These are phyloP conservation scores for Pilasporangium apinafurcum DNA, from an alignment of 352 stramenopile species.

Conservation along the genomic window DNA sequence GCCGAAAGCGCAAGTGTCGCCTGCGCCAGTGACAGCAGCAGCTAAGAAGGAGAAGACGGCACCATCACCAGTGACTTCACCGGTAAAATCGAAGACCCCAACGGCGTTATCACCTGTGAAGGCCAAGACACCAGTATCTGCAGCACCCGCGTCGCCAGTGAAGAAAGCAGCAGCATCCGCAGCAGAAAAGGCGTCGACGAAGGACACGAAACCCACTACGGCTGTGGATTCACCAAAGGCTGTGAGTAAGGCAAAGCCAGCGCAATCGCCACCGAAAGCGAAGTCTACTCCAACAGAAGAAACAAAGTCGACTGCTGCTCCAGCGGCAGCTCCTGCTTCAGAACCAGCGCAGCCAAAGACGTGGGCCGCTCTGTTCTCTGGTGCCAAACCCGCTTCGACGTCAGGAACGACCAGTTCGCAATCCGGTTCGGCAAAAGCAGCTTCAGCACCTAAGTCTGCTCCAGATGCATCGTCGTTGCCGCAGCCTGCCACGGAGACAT, in stretches of 20 bases:
- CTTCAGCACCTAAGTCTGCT: conserved; percentile 5
- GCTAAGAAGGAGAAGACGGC: conserved; percentile 21
- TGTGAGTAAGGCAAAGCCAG: neutral
- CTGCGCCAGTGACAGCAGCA: conserved; percentile 5
- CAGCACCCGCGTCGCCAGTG: conserved; percentile 10
- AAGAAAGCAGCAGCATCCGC: conserved; percentile 6
- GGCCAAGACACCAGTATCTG: conserved; percentile 5
- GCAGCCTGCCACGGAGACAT: conserved; percentile 11
- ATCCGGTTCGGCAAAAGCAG: conserved; percentile 10
- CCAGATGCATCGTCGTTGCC: conserved; percentile 8
- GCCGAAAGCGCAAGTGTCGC: conserved; percentile 16
- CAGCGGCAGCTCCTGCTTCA: conserved; percentile 8
- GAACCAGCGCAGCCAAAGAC: conserved; percentile 41
- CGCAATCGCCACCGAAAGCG: conserved; percentile 4
- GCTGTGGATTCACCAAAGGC: conserved; percentile 7
- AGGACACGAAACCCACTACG: neutral
- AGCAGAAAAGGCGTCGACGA: conserved; percentile 3
- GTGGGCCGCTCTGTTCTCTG: conserved; percentile 47
- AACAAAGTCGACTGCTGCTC: neutral
- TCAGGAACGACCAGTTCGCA: conserved; percentile 5
- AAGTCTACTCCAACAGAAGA: too few relatives aligned
- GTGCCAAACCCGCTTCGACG: conserved; percentile 7
- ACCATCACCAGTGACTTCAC: conserved; percentile 13
- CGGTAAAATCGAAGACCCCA: conserved; percentile 7
- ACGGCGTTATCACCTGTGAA: conserved; percentile 10